Base-by-base conservation (phyloP, 441 rosid species). In the Corymbia calophylla region DNA sequence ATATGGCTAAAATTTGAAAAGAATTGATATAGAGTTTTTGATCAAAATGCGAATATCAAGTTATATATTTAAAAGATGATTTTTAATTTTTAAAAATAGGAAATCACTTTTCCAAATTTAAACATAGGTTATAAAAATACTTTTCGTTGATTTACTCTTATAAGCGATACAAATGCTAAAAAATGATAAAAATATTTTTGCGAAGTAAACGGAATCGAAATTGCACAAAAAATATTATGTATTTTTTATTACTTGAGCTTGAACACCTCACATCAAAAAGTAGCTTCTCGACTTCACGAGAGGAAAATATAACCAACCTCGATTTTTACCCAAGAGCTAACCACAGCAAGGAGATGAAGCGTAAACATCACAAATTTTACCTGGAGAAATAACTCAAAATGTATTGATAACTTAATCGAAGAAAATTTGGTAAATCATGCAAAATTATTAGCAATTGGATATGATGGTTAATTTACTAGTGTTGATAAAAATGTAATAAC, bases 381-480 rank as follows among this genome's bases (percentile, higher is more conserved):
- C 2, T 4, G 1, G 7, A 15, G 3, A 8, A 66, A 5, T 31
- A 8, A 16, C 39, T 66, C 21, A 2, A 31, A 68, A 8, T 1
- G 19, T 16, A 8, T 17, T 17, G 6, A 0, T 17, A 17, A 66
- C 44, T 66, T 66, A 31, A 66, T 66, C 2, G 1, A 16, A 2
- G 5, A 66, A 5, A 66, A 31, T 1, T 66, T 66, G 5, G 1
- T 66, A 16, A 66, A 66, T 4, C 3, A 32, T 1, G 4, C 23
- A 16, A 66, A 8, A 68, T 31, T 44, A 3, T 17, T 31, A 31
- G 2, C 32, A 68, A 68, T 68, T 66, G 2, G 6, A 66, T 31
- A 14, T 66, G 32, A 66, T 64, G 14, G 35, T 64, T 58, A 25
- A 39, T 39, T 39, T 39, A 39, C 44, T 39, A 2, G 56, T 8